Evolutionary conservation across 805 yeast genomes (phyloP), one percentile per base, ranked within the genome.

Genomic region (Saccharomyces kudriavzevii): DNA sequence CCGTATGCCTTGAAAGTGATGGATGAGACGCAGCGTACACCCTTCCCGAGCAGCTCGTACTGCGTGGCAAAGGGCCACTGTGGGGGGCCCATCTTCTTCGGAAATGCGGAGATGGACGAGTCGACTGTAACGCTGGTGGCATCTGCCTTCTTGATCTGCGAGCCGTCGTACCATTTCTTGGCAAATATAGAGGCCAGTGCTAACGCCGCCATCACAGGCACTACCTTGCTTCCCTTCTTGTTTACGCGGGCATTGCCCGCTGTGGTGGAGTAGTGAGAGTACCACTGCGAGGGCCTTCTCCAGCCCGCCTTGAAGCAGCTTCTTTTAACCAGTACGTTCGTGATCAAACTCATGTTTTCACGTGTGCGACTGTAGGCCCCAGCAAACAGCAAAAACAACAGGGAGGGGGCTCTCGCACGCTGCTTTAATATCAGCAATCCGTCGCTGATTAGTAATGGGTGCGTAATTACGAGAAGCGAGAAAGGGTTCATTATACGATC

Each of bases 1-100:
- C 89, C 96, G 66, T 92, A 92, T 1, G 94, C 97, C 60, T 83
- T 89, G 74, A 94, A 82, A 25, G 78, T 77, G 45, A 91, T 61
- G 63, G 94, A 87, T 0, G 97, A 87, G 17, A 92, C 97, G 0
- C 86, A 73, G 63, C 98, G 77, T 1, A 83, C 80, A 1, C 99
- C 98, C 54, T 80, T 77, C 0, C 96, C 98, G 2, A 94, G 62
- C 31, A 91, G 68, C 25, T 78, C 72, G 65, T 76, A 87, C 2
- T 73, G 65, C 0, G 74, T 62, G 1, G 65, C 54, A 4, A 77
- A 58, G 1, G 64, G 62, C 4, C 66, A 51, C 0, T 52, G 56
- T 0, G 58, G 60, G 4, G 71, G 71, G 2, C 63, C 52, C 14
- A 68, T 40, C 3, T 53, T 45, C 1, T 61, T 57, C 1, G 82